Conservation (phyloP, 768 basidiomycete species). For the Agaricus blazei region DNA sequence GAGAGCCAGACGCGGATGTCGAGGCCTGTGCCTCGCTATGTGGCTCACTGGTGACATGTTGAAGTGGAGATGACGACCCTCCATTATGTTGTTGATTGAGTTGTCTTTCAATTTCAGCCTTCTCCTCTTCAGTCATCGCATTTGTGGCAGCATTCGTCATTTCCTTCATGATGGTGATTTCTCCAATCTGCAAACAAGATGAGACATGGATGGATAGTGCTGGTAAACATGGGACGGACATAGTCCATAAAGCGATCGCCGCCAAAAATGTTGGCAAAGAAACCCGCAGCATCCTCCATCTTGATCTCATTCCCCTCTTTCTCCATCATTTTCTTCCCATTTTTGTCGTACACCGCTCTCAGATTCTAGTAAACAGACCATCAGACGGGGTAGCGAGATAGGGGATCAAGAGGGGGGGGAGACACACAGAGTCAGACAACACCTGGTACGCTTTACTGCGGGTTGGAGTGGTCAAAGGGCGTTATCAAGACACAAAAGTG, state of each 20-base stretch:
- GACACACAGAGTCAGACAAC: constrained; percentile 71
- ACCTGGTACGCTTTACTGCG: constrained; percentile 93
- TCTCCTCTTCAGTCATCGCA: constrained; percentile 91
- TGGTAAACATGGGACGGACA: constrained; percentile 42
- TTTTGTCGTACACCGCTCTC: constrained; percentile 89
- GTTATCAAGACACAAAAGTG: not conserved
- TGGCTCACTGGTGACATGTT: constrained; percentile 5
- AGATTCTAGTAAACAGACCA: constrained; percentile 49
- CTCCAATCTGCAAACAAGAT: constrained; percentile 68
- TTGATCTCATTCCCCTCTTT: constrained; percentile 63
- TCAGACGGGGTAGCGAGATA: not conserved
- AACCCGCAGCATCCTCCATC: constrained; percentile 89
- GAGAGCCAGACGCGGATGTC: not conserved
- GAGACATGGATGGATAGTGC: not conserved
- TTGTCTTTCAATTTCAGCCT: constrained; percentile 77
- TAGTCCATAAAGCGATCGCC: constrained; percentile 90
- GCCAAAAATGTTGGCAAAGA: constrained; percentile 95
- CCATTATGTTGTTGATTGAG: constrained; percentile 31
- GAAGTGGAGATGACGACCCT: constrained; percentile 1
- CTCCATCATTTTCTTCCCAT: constrained; percentile 87
- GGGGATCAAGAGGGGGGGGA: constrained; percentile 2
- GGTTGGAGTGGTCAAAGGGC: constrained; percentile 1
- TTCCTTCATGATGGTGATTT: constrained; percentile 93
- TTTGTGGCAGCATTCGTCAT: constrained; percentile 82
- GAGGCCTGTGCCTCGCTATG: constrained; percentile 12